Conservation (phyloP, 331 rosid genomes). For the Ulmus americana region DNA sequence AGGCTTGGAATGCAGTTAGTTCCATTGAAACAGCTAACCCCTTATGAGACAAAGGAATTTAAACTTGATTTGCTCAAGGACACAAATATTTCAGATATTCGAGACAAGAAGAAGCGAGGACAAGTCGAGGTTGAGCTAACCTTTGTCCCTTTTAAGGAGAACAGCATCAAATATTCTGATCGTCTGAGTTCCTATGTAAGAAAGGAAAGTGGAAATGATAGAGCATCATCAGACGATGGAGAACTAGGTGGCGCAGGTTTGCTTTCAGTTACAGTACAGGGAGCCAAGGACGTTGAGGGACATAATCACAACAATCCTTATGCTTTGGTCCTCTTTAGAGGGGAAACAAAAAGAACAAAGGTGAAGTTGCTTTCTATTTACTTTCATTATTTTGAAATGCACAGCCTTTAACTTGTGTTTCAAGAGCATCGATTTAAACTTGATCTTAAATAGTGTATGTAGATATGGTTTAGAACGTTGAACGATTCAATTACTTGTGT, state of each 20-base stretch:
- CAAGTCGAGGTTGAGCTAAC: conserved; percentile 56
- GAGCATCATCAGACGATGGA: conserved; percentile 39
- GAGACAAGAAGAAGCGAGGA: conserved; percentile 64
- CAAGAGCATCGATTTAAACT: too few species aligned
- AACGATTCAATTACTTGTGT: neutral
- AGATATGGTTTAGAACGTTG: neutral
- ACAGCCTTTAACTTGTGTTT: too few species aligned
- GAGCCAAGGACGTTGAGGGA: conserved; percentile 83
- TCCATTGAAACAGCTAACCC: conserved; percentile 63
- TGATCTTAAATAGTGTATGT: too few species aligned
- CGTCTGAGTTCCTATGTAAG: conserved; percentile 24
- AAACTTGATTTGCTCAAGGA: conserved; percentile 72
- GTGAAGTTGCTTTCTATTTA: conserved; percentile 22
- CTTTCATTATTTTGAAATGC: too few species aligned
- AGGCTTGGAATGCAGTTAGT: conserved; percentile 72
- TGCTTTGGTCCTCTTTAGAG: conserved; percentile 57
- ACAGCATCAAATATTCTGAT: conserved; percentile 42
- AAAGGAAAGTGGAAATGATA: conserved; percentile 38
- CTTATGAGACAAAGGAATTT: conserved; percentile 50
- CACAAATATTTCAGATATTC: conserved; percentile 35
- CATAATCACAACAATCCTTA: conserved; percentile 76
- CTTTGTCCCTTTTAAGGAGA: conserved; percentile 81
- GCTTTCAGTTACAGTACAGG: conserved; percentile 56
- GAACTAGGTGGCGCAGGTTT: conserved; percentile 64
- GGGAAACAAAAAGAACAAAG: conserved; percentile 77